A percentile compares a stretch with the other conserved stretches of the same genome.
These are phyloP conservation scores for Cutaneotrichosporon cavernicola DNA, from an alignment of 1,284 basidiomycete genomes.

Conservation along the genomic window DNA sequence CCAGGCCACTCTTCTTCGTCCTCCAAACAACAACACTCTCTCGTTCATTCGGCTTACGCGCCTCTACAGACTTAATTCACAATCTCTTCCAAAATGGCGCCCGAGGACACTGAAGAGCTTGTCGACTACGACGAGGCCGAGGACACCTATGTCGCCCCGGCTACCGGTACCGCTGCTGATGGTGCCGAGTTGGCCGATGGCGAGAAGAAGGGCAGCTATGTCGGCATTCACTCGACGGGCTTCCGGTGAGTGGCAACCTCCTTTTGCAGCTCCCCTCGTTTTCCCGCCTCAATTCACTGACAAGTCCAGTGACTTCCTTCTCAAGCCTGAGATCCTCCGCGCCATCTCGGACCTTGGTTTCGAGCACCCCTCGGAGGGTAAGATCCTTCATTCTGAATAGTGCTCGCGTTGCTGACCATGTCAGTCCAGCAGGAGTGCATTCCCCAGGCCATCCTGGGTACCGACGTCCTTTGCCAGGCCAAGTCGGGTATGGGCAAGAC, in stretches of 20 bases:
- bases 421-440: constrained; percentile 99
- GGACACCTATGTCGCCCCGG: constrained; percentile 65
- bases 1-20: not conserved
- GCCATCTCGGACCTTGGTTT: constrained; percentile 99
- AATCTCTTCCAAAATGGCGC: constrained; percentile 30
- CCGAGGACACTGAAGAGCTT: constrained; percentile 54
- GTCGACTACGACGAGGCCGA: constrained; percentile 92
- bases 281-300: not conserved
- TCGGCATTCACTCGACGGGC: constrained; percentile 93
- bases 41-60: constrained; percentile 14
- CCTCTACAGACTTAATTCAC: constrained; percentile 10
- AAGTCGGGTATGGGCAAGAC: constrained; percentile 99
- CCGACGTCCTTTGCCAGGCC: constrained; percentile 99
- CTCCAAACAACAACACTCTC: not conserved
- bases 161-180: constrained; percentile 60
- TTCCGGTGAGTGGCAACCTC: constrained; percentile 65
- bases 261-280: not conserved
- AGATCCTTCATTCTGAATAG: constrained; percentile 27
- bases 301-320: constrained; percentile 76
- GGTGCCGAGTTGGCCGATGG: constrained; percentile 63
- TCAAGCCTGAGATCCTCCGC: constrained; percentile 94
- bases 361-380: constrained; percentile 99
- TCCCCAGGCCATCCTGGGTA: constrained; percentile 97
- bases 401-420: not conserved
- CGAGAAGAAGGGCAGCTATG: constrained; percentile 94